phyloP scores from a whole-genome alignment of 371 early-diverging fungal species.

The Paraphysoderma sedebokerense region DNA sequence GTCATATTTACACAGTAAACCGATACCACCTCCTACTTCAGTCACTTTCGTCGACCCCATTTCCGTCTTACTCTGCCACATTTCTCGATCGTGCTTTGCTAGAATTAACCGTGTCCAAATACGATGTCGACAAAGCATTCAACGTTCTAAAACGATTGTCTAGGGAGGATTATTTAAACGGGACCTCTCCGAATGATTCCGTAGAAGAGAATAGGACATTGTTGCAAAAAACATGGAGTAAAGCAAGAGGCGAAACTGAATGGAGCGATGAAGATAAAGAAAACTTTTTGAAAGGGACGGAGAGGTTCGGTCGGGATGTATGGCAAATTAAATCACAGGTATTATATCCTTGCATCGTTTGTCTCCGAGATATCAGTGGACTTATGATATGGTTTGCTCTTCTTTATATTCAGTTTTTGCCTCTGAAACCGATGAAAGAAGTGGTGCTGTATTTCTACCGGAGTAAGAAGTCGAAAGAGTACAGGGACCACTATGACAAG shows the following conservation, averaged over 20 bases:
- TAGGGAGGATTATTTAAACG: background rate
- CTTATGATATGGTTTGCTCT: too few species aligned
- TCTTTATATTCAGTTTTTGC: too few species aligned
- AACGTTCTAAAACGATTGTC: background rate
- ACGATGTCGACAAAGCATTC: background rate
- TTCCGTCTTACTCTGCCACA: background rate
- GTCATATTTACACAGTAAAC: background rate
- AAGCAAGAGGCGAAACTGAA: background rate
- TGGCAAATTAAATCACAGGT: background rate
- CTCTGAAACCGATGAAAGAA: background rate
- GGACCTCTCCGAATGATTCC: background rate
- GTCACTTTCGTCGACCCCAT: background rate
- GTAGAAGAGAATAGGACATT: too few species aligned
- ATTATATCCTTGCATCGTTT: too few species aligned
- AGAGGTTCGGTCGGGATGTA: constrained; percentile 1
- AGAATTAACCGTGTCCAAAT: background rate
- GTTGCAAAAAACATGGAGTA: background rate
- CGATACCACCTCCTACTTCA: background rate
- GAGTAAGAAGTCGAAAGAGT: background rate
- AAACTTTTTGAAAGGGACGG: background rate
- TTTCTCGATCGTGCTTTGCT: constrained; percentile 1
- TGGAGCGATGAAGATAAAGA: background rate
- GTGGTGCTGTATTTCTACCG: background rate
- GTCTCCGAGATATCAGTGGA: too few species aligned
- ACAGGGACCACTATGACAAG: background rate